A percentile compares a stretch with the other conserved stretches of the same genome.
These are phyloP conservation scores for Trichomonascus vanleenenianus DNA, from an alignment of 805 yeast species.

Conservation along the genomic window DNA sequence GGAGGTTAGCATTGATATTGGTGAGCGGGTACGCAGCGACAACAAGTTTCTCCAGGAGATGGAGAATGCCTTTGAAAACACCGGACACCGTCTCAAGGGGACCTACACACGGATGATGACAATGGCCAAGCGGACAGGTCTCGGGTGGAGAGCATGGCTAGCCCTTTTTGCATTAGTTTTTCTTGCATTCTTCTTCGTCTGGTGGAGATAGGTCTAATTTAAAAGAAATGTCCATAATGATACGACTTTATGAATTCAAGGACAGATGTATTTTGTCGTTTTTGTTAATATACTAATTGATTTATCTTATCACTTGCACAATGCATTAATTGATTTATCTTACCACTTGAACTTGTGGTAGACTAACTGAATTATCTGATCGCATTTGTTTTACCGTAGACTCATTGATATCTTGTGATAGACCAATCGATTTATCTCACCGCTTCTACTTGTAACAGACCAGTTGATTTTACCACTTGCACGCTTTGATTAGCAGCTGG, in stretches of 20 bases:
- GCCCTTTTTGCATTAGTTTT: constrained; percentile 38
- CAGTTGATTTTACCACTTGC: constrained; percentile 44
- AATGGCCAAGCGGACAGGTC: constrained; percentile 57
- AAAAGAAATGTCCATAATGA: too few relatives aligned
- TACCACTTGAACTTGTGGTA: too few relatives aligned
- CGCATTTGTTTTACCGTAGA: too few relatives aligned
- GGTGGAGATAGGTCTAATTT: constrained; percentile 17
- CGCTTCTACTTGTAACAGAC: too few relatives aligned
- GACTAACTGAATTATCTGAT: too few relatives aligned
- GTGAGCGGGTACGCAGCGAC: constrained; percentile 1
- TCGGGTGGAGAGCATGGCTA: constrained; percentile 59
- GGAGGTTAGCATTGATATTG: constrained; percentile 19
- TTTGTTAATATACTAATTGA: too few relatives aligned
- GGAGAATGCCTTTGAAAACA: constrained; percentile 40
- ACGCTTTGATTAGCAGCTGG: constrained; percentile 40
- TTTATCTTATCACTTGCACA: too few relatives aligned
- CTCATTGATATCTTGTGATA: too few relatives aligned
- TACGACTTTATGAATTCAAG: too few relatives aligned
- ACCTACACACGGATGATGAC: constrained; percentile 51
- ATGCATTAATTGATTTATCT: too few relatives aligned
- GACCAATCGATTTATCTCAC: too few relatives aligned
- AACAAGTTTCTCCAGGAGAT: constrained; percentile 36
- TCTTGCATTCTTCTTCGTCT: constrained; percentile 35
- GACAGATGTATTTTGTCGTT: too few relatives aligned
- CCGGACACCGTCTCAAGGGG: constrained; percentile 40